Evolutionary conservation across 2,329 filamentous ascomycete species (phyloP).

Genomic region (Cladorrhinum sp.): DNA sequence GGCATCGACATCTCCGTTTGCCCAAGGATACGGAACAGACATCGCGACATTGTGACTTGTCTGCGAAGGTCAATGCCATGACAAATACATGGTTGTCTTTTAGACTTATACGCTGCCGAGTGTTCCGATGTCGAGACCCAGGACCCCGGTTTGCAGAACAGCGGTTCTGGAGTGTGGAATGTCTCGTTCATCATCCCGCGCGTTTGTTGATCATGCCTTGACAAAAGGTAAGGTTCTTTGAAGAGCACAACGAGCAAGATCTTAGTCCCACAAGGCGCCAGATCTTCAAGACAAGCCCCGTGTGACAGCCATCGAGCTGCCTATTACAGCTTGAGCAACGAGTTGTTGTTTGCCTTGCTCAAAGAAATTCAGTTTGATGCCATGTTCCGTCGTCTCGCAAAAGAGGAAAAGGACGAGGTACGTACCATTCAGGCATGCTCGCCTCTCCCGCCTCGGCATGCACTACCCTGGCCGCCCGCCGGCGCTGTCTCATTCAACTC

Average conservation of each 20-base stretch:
- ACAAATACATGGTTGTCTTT: neutral
- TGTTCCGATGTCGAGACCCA: constrained; percentile 1
- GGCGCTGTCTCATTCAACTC: neutral
- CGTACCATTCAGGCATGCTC: neutral
- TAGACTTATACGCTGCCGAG: neutral
- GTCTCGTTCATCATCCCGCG: neutral
- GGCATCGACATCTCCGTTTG: too few relatives aligned
- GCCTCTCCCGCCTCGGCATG: constrained; percentile 6
- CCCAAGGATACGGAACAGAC: too few relatives aligned
- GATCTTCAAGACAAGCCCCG: neutral
- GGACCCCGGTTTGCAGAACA: neutral
- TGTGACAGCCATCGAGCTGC: neutral
- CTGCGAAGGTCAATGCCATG: neutral
- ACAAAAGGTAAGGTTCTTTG: neutral
- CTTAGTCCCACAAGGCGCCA: neutral
- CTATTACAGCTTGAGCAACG: neutral
- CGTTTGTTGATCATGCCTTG: neutral
- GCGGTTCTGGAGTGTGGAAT: neutral
- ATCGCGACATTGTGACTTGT: too few relatives aligned
- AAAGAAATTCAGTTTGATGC: neutral
- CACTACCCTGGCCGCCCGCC: neutral
- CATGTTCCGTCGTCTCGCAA: too few relatives aligned
- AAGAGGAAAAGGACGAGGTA: neutral
- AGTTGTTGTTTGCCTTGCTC: neutral
- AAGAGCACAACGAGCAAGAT: neutral